Evolutionary conservation across 1,284 basidiomycete genomes (phyloP), one percentile per base, ranked within the genome.

Genomic region (Albatrellus sp.): DNA sequence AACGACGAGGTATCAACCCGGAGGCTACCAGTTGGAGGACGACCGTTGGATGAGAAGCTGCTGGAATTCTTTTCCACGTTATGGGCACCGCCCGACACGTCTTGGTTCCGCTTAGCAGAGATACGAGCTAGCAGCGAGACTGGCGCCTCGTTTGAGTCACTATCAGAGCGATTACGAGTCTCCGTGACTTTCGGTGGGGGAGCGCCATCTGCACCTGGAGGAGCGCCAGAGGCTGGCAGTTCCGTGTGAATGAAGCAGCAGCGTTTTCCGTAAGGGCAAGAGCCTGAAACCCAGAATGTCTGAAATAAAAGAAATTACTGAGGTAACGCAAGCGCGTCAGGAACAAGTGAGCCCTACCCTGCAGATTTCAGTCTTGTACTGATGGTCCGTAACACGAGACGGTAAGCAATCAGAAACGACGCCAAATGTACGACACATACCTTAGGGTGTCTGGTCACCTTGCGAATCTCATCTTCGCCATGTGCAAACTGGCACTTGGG

Each of bases 321-420:
- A 42, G 32, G 38, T 11, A 3, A 44, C 32, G 43, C 14, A 45
- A 36, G 36, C n/a, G 17, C 7, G 42, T 46, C 36, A 24, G 45
- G 17, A 29, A 41, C 35, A 41, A 46, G 45, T 43, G 33, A 50
- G 47, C 67, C 79, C 53, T 55, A 87, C 84, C 62, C 87, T 77
- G 60, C 90, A 92, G 48, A 90, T 88, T 63, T 91, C 88, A 9
- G 90, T 91, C 65, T 92, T 92, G 65, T 90, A 92, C 81, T 90
- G 54, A 30, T 43, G 46, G 48, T 52, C 48, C 42, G 43, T 10
- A 42, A 39, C 16, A 32, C 13, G 28, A 31, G 31, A 31, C 13
- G 13, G 28, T 40, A 24, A 24, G 6, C 31, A 38, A 14, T 9
- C 9, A 40, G 32, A 44, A 50, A 39, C 34, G 34, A 33, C 14